Base-by-base conservation (phyloP, 2,329 filamentous ascomycete species). In the Xylariaceae sp. region DNA sequence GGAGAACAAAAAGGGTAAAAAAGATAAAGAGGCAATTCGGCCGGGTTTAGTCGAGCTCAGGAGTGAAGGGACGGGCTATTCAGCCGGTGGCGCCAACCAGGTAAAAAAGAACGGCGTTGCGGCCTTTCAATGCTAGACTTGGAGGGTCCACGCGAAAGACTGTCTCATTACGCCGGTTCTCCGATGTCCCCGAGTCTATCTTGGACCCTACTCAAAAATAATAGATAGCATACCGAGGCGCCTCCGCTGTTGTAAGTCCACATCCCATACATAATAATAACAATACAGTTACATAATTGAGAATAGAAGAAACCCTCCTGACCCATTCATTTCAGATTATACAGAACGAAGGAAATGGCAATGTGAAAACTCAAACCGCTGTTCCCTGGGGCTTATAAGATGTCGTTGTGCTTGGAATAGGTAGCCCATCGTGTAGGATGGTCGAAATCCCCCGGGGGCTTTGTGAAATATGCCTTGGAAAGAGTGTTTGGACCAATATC, bases 31-130 rank as follows among this genome's bases (percentile, higher is more conserved):
- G 37, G 81, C 75, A 50, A 78, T 87, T 37, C 83, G 78, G 56
- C 82, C 85, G 0, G 91, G 91, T 0, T 68, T 96, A 35, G 85
- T 96, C 2, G 83, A 88, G 66, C 80, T 97, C 47, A 85, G 82
- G 62, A 89, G 86, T 37, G 92, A 96, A 64, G 92, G 92, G 0
- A 97, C 92, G 0, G 92, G 92, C 0, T 97, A 96, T 71, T 91
- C 92, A 3, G 88, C 89, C 3, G 86, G 87, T n/a, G 92, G 94
- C 2, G 81, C 82, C 50, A 95, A 87, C 66, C 58, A 88, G 64
- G 90, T 95, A 12, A 87, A 88, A 72, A 94, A 86, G 69, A 74
- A 80, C 3, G 87, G 88, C 0, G 84, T 95, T 19, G 86, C 86
- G 0, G 51, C 53, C 12, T 96, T 96, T 70, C 89, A 95, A 68